phyloP scores from a whole-genome alignment of 2,329 filamentous ascomycete genomes.

The Venturia pyrina region DNA sequence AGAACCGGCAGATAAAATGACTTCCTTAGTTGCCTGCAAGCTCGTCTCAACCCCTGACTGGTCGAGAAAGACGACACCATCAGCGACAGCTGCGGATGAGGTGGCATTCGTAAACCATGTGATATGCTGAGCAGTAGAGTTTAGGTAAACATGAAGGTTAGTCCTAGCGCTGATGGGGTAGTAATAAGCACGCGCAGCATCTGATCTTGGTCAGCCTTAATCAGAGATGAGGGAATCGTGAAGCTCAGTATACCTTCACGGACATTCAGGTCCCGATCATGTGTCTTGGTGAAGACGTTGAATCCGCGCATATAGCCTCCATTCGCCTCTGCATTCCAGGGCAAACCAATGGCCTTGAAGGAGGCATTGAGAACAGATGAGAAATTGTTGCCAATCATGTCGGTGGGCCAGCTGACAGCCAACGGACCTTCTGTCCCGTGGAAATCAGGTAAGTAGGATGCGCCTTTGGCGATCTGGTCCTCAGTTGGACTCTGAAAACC shows the following conservation, averaged over 20 bases:
- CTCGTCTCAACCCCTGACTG: background rate
- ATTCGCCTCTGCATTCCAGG: background rate
- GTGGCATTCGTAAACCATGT: background rate
- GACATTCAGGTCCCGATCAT: background rate
- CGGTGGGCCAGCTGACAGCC: background rate
- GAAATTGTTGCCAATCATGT: background rate
- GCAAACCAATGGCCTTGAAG: background rate
- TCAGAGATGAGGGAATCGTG: background rate
- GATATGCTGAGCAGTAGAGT: background rate
- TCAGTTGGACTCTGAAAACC: background rate
- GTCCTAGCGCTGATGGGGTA: background rate
- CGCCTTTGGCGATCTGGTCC: background rate
- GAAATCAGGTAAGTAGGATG: background rate
- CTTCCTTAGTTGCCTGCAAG: conserved; percentile 7
- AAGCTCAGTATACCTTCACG: background rate
- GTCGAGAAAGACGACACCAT: background rate
- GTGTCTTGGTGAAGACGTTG: background rate
- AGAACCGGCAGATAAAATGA: conserved; percentile 17
- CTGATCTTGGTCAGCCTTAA: background rate
- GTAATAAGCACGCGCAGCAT: background rate
- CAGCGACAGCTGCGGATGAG: background rate
- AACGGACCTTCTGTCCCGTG: background rate
- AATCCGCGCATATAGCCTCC: background rate
- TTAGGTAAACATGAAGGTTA: background rate
- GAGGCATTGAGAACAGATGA: background rate